phyloP scores from a whole-genome alignment of 2,329 filamentous ascomycete species.

The Escovopsis sp. region DNA sequence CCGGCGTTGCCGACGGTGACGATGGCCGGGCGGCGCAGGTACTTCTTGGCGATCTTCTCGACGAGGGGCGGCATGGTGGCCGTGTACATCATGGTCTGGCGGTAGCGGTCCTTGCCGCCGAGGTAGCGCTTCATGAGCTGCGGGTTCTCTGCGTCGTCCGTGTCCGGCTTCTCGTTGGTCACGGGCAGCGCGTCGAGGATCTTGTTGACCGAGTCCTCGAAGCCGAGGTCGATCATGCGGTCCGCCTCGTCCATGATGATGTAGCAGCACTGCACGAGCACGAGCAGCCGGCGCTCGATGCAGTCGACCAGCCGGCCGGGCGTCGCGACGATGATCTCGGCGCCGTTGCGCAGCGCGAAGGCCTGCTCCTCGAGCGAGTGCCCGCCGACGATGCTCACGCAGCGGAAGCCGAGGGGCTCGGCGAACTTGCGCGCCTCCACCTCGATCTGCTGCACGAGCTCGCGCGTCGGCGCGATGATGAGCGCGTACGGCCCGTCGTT shows the following conservation, averaged over 20 bases:
- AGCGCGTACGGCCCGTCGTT: conserved; percentile 96
- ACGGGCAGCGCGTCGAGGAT: conserved; percentile 91
- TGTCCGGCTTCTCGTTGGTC: conserved; percentile 87
- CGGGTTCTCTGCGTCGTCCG: conserved; percentile 76
- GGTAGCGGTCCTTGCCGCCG: conserved; percentile 62
- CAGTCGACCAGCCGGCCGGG: conserved; percentile 94
- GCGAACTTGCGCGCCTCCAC: conserved; percentile 88
- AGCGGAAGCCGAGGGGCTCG: conserved; percentile 75
- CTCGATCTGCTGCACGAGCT: conserved; percentile 95
- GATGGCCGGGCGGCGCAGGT: conserved; percentile 80
- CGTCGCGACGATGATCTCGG: conserved; percentile 97
- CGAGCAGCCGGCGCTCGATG: conserved; percentile 81
- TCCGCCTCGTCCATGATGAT: conserved; percentile 99
- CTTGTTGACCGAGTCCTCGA: conserved; percentile 94
- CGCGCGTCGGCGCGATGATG: conserved; percentile 88
- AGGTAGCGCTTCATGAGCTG: conserved; percentile 71
- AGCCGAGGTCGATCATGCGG: conserved; percentile 96
- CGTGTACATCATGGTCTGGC: conserved; percentile 99
- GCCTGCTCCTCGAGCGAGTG: conserved; percentile 90
- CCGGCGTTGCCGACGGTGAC: conserved; percentile 90
- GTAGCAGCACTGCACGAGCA: conserved; percentile 93
- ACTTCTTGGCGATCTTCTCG: conserved; percentile 93
- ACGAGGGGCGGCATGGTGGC: conserved; percentile 91
- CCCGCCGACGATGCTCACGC: conserved; percentile 95
- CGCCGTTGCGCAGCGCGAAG: conserved; percentile 76